Conservation (phyloP, 106 monocot genomes). For the Iris macrosiphon region DNA sequence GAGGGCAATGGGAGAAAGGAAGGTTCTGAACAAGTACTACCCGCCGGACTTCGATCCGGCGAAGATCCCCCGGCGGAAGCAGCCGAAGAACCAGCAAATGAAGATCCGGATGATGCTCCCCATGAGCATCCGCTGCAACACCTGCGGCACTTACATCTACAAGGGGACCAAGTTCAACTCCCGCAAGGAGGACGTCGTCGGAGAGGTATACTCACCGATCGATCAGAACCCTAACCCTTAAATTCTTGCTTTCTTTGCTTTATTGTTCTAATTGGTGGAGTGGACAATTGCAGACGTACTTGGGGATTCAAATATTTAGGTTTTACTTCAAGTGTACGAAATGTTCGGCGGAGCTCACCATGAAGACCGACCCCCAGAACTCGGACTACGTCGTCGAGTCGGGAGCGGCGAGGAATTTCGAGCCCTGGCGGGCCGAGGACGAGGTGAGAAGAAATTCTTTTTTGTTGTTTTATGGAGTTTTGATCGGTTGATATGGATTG, state of each 20-base stretch:
- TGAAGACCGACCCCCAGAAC: conserved; percentile 89
- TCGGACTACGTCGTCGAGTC: conserved; percentile 93
- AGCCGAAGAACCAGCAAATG: conserved; percentile 94
- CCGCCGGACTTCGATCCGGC: conserved; percentile 98
- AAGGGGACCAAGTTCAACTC: conserved; percentile 99
- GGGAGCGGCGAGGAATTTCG: conserved; percentile 90
- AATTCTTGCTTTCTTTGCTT: no score
- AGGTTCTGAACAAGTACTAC: conserved; percentile 96
- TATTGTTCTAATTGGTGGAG: no score
- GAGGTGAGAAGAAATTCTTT: conserved; percentile 30
- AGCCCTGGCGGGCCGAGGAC: conserved; percentile 87
- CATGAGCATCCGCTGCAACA: conserved; percentile 89
- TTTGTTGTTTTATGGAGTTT: not conserved
- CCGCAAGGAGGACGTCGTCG: conserved; percentile 85
- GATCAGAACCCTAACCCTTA: no score
- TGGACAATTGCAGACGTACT: conserved; percentile 57
- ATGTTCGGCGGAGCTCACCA: conserved; percentile 81
- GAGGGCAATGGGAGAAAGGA: conserved; percentile 78
- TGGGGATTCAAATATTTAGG: conserved; percentile 93
- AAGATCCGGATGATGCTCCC: conserved; percentile 99
- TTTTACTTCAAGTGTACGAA: conserved; percentile 95
- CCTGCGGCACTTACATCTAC: conserved; percentile 95
- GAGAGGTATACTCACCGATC: conserved; percentile 84
- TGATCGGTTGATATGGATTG: not conserved
- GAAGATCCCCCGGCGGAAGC: conserved; percentile 79